These are phyloP conservation scores for Durusdinium trenchii DNA, from an alignment of 73 alveolate species.

Conservation along the genomic window DNA sequence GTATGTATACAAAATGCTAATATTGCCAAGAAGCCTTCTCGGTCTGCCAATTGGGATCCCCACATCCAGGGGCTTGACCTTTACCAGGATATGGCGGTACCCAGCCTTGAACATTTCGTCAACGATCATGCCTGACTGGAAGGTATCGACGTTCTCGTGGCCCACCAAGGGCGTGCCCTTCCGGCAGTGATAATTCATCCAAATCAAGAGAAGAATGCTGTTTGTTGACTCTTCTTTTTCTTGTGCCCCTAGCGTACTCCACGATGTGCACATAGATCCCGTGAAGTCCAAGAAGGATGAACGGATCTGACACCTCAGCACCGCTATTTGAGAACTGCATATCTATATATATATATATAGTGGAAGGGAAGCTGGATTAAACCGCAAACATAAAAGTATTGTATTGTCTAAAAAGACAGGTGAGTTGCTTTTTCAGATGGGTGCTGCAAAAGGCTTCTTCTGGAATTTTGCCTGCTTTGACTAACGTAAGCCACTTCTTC, in stretches of 20 bases:
- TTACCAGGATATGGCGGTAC: neutral
- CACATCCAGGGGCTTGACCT: neutral
- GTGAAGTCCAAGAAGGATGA: neutral
- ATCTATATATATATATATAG: too few species aligned
- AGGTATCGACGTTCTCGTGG: neutral
- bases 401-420: neutral
- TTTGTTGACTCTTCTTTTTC: neutral
- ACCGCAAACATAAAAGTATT: neutral
- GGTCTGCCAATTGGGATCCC: constrained; percentile 17
- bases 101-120: neutral
- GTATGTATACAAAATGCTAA: neutral
- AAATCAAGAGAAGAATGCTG: neutral
- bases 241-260: neutral
- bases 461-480: neutral
- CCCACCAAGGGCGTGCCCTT: neutral
- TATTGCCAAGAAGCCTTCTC: neutral
- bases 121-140: neutral
- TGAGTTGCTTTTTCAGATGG: neutral
- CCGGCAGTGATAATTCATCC: neutral
- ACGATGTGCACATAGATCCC: neutral
- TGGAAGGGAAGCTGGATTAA: neutral
- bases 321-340: neutral
- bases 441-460: neutral
- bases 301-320: neutral
- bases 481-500: neutral